Conservation (phyloP, 116 monocot species). For the Posidonia oceanica region DNA sequence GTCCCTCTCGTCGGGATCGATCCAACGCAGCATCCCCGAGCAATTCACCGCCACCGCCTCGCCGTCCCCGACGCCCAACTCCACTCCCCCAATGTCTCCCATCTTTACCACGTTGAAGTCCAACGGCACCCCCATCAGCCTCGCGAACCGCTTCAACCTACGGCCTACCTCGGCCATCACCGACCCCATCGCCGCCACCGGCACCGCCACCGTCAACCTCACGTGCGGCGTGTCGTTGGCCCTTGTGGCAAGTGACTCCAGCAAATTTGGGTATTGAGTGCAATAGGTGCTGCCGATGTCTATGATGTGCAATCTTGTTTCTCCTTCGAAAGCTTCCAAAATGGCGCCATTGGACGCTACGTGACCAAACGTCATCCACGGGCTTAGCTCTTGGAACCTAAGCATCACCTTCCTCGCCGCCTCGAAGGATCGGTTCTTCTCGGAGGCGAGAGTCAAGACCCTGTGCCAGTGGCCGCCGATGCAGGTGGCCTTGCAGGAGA, state of each 20-base stretch:
- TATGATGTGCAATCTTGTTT: slow-evolving; percentile 41
- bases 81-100: neutral
- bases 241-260: slow-evolving; percentile 43
- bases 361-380: slow-evolving; percentile 55
- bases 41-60: slow-evolving; percentile 51
- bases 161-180: slow-evolving; percentile 39
- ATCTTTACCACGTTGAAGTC: slow-evolving; percentile 24
- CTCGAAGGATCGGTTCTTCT: slow-evolving; percentile 32
- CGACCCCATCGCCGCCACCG: slow-evolving; percentile 5
- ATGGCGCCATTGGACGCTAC: slow-evolving; percentile 48
- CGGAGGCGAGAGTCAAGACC: slow-evolving; percentile 11
- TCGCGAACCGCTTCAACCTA: slow-evolving; percentile 48
- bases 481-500: slow-evolving; percentile 32
- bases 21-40: slow-evolving; percentile 20
- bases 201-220: slow-evolving; percentile 28
- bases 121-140: slow-evolving; percentile 45
- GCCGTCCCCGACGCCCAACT: slow-evolving; percentile 17
- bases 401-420: slow-evolving; percentile 31
- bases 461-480: slow-evolving; percentile 21
- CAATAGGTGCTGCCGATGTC: slow-evolving; percentile 56
- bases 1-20: slow-evolving; percentile 16
- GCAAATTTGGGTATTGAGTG: slow-evolving; percentile 54
- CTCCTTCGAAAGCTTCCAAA: slow-evolving; percentile 41
- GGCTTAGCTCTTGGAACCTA: slow-evolving; percentile 46
- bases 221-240: slow-evolving; percentile 30